phyloP scores from a whole-genome alignment of 1,284 basidiomycete species.

The Irpex sp. region DNA sequence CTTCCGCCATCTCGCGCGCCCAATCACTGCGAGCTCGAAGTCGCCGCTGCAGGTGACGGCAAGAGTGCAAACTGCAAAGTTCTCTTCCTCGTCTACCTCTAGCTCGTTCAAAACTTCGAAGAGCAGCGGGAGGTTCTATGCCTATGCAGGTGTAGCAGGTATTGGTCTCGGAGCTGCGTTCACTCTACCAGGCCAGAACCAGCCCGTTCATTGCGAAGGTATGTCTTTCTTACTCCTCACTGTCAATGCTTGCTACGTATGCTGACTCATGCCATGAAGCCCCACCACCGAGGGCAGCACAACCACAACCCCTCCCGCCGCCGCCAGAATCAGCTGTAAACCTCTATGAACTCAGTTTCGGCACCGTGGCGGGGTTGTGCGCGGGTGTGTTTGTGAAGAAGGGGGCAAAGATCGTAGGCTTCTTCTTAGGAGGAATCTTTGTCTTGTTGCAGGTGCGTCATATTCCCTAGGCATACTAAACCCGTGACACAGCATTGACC shows the following conservation, averaged over 20 bases:
- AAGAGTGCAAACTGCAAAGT: background rate
- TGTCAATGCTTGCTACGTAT: background rate
- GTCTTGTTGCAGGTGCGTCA: conserved; percentile 75
- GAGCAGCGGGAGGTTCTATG: conserved; percentile 1
- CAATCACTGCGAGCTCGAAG: background rate
- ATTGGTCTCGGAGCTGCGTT: conserved; percentile 23
- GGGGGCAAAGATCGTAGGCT: conserved; percentile 79
- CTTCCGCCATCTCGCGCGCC: background rate
- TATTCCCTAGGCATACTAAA: background rate
- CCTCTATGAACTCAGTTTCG: conserved; percentile 82
- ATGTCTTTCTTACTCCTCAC: conserved; percentile 9
- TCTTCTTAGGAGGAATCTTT: conserved; percentile 81
- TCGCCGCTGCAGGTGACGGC: background rate
- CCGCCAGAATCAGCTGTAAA: conserved; percentile 68
- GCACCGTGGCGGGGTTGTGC: conserved; percentile 83
- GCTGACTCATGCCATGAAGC: background rate
- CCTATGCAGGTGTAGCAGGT: conserved; percentile 17
- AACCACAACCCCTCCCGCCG: conserved; percentile 24
- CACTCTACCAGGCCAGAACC: conserved; percentile 13
- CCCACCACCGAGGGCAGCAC: background rate
- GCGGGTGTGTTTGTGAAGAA: conserved; percentile 94
- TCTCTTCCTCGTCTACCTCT: background rate
- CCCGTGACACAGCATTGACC: conserved; percentile 1
- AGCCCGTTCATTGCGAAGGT: conserved; percentile 30
- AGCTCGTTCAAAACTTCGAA: background rate